Evolutionary conservation across 495 filamentous ascomycete genomes (phyloP).

Genomic region (Neurospora sp.): DNA sequence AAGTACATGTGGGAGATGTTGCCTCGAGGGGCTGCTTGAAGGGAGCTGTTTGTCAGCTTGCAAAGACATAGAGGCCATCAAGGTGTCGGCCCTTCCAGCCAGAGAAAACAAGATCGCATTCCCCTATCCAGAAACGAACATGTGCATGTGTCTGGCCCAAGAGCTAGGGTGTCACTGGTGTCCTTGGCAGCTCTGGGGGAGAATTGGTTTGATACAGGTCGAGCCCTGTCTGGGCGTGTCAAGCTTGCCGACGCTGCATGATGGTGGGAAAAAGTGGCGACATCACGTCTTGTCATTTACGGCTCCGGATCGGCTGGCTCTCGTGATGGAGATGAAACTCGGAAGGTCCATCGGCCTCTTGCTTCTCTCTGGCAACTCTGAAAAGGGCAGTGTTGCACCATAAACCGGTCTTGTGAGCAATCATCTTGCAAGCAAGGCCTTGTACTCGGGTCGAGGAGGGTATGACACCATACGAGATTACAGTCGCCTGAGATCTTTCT

Average conservation of each 20-base stretch:
- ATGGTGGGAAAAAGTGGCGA: not conserved
- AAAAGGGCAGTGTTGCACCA: not conserved
- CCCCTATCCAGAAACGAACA: not conserved
- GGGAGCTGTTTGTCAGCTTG: not conserved
- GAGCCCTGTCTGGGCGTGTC: not conserved
- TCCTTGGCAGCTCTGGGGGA: not conserved
- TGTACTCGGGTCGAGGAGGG: not conserved
- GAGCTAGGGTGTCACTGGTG: not conserved
- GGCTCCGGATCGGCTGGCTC: not conserved
- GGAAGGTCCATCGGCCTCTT: not conserved
- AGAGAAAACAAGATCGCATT: not conserved
- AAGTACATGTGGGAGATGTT: not conserved
- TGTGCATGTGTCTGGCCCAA: not conserved
- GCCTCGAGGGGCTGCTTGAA: not conserved
- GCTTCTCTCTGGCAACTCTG: not conserved
- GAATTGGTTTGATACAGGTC: not conserved
- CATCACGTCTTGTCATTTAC: not conserved
- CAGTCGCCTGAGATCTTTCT: constrained; percentile 3
- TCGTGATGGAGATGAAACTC: not conserved
- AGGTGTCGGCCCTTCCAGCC: not conserved
- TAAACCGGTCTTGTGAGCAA: not conserved
- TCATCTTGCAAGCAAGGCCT: not conserved
- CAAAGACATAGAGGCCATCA: not conserved
- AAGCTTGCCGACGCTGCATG: not conserved
- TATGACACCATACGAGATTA: constrained; percentile 11